Evolutionary conservation across 352 stramenopile genomes (phyloP), one percentile per base, ranked within the genome.

Genomic region (Phytophthora ramorum): DNA sequence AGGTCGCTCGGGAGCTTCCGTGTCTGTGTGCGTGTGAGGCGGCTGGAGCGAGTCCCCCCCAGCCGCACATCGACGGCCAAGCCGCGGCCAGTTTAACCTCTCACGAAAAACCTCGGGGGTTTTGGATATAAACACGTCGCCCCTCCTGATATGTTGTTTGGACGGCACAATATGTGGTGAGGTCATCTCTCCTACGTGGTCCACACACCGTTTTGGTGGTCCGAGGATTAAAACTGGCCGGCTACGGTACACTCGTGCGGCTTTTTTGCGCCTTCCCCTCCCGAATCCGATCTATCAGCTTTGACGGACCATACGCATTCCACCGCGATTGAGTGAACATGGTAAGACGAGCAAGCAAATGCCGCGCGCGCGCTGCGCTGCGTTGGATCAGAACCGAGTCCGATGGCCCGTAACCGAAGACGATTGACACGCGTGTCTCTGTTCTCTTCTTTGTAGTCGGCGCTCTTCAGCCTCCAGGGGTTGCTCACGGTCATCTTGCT

Each of bases 401-500:
- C 4, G 13, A 44, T 35, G 32, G 34, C 32, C 0, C 26, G 37
- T 52, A 58, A 47, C 38, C 9, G 28, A 55, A 49, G 24, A 28
- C 7, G n/a, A 32, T 53, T 73, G 17, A 73, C 45, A 4, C 5
- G 13, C 8, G 12, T 56, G 4, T 10, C 7, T 59, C 17, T 71
- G 17, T 66, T 9, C 47, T 46, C 38, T 71, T 4, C 26, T 0
- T 22, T 66, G 34, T 47, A 98, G 96, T 98, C 95, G 34, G 97
- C 97, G 19, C 94, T 99, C 34, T 99, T 99, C 72, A 97, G 98
- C 61, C 97, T 99, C 67, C 93, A 97, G 48, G 97, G 95, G 30
- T 79, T 99, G 45, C 88, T 99, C 40, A 99, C 96, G 16, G 93
- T 99, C 37, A 81, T 99, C 43, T 70, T 99, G 53, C 88, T 99